phyloP scores from a whole-genome alignment of 257 asterid species.

The Gardenia jasminoides region DNA sequence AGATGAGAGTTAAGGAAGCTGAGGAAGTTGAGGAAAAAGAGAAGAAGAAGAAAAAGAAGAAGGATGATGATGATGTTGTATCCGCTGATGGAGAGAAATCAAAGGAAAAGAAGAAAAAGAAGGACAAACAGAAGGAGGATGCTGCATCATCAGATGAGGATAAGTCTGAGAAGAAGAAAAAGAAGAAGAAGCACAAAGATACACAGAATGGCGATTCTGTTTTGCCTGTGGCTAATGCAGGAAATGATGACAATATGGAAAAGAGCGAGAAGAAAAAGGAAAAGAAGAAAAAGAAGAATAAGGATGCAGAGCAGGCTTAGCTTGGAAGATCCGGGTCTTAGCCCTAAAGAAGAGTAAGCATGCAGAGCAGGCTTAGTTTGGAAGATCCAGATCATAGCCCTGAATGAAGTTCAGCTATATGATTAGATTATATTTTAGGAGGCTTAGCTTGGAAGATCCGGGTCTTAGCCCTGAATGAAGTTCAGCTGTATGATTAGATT shows the following conservation, averaged over 20 bases:
- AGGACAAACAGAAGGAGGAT: conserved; percentile 36
- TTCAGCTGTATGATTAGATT: conserved; percentile 22
- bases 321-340: not conserved
- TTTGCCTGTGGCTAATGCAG: conserved; percentile 22
- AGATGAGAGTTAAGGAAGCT: conserved; percentile 38
- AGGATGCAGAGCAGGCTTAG: conserved; percentile 56
- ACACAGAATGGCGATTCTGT: conserved; percentile 46
- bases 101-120: conserved; percentile 60
- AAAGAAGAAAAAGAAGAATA: conserved; percentile 67
- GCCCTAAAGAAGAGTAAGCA: conserved; percentile 64
- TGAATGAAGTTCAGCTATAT: conserved; percentile 19
- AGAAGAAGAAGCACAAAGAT: conserved; percentile 35
- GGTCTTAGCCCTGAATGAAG: conserved; percentile 12
- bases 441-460: conserved; percentile 25
- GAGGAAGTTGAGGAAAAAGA: conserved; percentile 29
- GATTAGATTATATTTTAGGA: conserved; percentile 19
- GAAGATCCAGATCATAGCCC: conserved; percentile 1
- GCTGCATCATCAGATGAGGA: conserved; percentile 43
- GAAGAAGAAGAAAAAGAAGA: conserved; percentile 37
- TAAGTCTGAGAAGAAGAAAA: conserved; percentile 68
- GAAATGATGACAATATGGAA: conserved; percentile 31
- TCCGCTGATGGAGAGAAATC: conserved; percentile 57
- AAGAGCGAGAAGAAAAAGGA: conserved; percentile 67
- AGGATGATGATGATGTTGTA: conserved; percentile 32
- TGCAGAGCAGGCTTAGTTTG: conserved; percentile 42